Evolutionary conservation across 2,329 filamentous ascomycete species (phyloP).

Genomic region (Penicillium janthinellum): DNA sequence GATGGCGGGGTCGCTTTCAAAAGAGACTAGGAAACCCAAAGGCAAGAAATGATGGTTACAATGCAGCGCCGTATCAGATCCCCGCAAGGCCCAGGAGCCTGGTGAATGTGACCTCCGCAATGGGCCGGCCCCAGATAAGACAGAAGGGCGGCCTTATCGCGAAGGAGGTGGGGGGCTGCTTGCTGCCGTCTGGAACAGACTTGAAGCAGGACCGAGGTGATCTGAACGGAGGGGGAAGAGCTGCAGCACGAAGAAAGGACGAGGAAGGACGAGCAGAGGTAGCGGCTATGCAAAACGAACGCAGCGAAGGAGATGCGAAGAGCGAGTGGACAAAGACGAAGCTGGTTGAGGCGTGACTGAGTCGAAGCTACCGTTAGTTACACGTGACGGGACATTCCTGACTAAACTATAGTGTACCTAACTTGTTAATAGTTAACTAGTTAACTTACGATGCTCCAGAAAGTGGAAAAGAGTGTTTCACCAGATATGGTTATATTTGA

Average conservation of each 20-base stretch:
- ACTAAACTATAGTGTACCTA: neutral
- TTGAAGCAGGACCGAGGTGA: conserved; percentile 7
- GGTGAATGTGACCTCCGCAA: conserved; percentile 11
- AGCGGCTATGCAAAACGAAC: neutral
- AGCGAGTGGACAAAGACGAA: neutral
- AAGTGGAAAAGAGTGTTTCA: neutral
- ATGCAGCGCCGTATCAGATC: conserved; percentile 12
- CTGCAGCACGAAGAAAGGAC: conserved; percentile 2
- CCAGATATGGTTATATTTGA: conserved; percentile 4
- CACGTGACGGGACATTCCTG: neutral
- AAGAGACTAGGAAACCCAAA: neutral
- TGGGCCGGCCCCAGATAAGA: conserved; percentile 19
- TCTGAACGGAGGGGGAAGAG: neutral
- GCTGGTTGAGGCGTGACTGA: neutral
- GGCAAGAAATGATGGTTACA: neutral
- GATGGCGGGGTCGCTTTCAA: neutral
- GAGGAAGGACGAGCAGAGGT: neutral
- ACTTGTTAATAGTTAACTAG: too few relatives aligned
- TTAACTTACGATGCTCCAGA: neutral
- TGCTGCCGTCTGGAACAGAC: conserved; percentile 8
- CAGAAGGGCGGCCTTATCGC: conserved; percentile 6
- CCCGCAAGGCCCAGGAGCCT: conserved; percentile 7
- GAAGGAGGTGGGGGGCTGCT: conserved; percentile 1
- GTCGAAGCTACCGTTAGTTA: neutral
- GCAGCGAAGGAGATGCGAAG: neutral